Evolutionary conservation across 768 basidiomycete genomes (phyloP).

Genomic region (Omphalotus guepiniiformis): DNA sequence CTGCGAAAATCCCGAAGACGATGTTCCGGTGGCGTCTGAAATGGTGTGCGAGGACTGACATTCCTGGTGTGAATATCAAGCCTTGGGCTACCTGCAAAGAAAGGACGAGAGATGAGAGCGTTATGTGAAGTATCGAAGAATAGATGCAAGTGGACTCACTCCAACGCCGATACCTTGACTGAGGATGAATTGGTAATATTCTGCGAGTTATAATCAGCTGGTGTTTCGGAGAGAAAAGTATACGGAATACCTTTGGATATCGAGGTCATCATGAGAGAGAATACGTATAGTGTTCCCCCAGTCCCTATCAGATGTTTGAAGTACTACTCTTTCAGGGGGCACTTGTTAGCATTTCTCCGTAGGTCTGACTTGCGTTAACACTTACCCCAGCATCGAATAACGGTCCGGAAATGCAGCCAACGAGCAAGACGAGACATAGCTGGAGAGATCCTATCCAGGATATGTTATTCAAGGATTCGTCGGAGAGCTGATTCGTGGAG

Average conservation of each 20-base stretch:
- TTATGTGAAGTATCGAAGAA: background rate
- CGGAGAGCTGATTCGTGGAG: constrained; percentile 12
- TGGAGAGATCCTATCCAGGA: constrained; percentile 22
- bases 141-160: too few relatives aligned
- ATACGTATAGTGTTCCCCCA: constrained; percentile 13
- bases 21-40: constrained; percentile 18
- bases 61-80: constrained; percentile 14
- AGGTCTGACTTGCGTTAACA: background rate
- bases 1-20: constrained; percentile 26
- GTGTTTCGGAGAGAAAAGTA: constrained; percentile 15
- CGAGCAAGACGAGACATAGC: constrained; percentile 15
- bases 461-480: constrained; percentile 14
- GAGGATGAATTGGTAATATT: constrained; percentile 30
- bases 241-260: constrained; percentile 15
- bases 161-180: constrained; percentile 27
- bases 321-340: constrained; percentile 3
- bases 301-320: constrained; percentile 13
- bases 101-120: background rate
- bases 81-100: constrained; percentile 8
- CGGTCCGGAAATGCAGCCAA: constrained; percentile 15
- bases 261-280: constrained; percentile 15
- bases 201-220: constrained; percentile 13
- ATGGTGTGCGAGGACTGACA: constrained; percentile 15
- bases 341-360: too few relatives aligned
- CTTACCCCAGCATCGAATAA: constrained; percentile 14